Percentiles rank a stretch among this genome's conserved stretches.
Evolutionary conservation across 352 stramenopile species (phyloP).

Genomic region (Globisporangium iwayamae): DNA sequence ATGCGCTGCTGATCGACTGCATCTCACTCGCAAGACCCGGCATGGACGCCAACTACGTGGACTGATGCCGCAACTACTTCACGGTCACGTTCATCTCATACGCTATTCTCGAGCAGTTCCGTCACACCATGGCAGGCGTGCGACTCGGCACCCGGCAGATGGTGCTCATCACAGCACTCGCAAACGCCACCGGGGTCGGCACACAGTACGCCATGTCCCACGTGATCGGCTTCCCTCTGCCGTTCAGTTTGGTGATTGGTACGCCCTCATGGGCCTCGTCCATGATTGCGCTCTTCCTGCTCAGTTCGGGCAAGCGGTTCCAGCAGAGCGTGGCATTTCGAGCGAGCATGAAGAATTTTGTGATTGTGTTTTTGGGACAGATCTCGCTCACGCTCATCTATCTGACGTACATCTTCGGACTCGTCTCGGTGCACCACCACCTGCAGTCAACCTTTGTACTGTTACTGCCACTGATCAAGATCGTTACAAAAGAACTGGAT

Average conservation of each 20-base stretch:
- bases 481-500: conserved; percentile 39
- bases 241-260: conserved; percentile 28
- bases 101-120: conserved; percentile 29
- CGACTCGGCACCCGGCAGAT: conserved; percentile 9
- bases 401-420: conserved; percentile 37
- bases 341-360: conserved; percentile 21
- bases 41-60: conserved; percentile 29
- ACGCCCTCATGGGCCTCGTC: conserved; percentile 20
- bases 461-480: conserved; percentile 38
- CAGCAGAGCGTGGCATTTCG: conserved; percentile 14
- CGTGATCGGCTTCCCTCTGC: conserved; percentile 37
- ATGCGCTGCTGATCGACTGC: conserved; percentile 21
- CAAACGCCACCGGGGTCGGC: conserved; percentile 19
- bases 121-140: conserved; percentile 9
- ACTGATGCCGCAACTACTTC: conserved; percentile 31
- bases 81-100: conserved; percentile 26
- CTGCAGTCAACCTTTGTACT: conserved; percentile 32
- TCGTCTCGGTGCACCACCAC: conserved; percentile 19
- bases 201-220: conserved; percentile 26
- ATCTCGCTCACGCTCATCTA: conserved; percentile 40
- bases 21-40: conserved; percentile 23
- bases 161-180: conserved; percentile 7
- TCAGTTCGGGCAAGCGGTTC: conserved; percentile 25
- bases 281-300: conserved; percentile 21
- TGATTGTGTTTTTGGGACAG: conserved; percentile 31